These are phyloP conservation scores for Monosporascus ibericus DNA, from an alignment of 2,329 filamentous ascomycete genomes.

Conservation along the genomic window DNA sequence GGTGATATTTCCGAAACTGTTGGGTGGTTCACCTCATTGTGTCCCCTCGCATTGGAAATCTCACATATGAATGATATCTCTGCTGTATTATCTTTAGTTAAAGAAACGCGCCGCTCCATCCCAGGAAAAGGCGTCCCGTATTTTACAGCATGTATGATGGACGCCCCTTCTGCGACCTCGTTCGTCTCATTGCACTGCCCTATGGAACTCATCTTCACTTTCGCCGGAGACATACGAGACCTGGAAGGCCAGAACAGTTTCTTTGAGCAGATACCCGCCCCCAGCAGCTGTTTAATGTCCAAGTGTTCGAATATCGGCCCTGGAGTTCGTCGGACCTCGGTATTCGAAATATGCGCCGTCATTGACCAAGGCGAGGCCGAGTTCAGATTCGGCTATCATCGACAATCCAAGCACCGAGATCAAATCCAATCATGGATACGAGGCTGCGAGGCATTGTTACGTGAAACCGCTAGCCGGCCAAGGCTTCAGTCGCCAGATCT, in stretches of 20 bases:
- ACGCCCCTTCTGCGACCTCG: constrained; percentile 18
- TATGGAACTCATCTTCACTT: constrained; percentile 55
- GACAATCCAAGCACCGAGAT: constrained; percentile 33
- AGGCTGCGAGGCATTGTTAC: constrained; percentile 39
- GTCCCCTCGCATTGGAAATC: constrained; percentile 40
- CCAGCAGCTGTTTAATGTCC: constrained; percentile 32
- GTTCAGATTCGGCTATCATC: constrained; percentile 40
- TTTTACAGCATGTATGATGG: constrained; percentile 35
- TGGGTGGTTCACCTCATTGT: constrained; percentile 55
- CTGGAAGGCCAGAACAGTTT: constrained; percentile 41
- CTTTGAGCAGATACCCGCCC: constrained; percentile 39
- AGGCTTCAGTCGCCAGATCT: constrained; percentile 38
- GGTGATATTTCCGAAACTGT: constrained; percentile 51
- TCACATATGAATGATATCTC: constrained; percentile 42
- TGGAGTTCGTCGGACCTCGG: constrained; percentile 40
- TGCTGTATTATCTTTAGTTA: constrained; percentile 44
- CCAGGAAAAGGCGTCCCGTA: constrained; percentile 40
- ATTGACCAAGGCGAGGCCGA: constrained; percentile 39
- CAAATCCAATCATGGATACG: constrained; percentile 41
- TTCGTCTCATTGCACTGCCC: constrained; percentile 39
- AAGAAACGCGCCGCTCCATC: constrained; percentile 43
- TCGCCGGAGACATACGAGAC: constrained; percentile 43
- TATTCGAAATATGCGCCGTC: constrained; percentile 45
- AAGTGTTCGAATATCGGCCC: constrained; percentile 38
- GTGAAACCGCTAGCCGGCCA: constrained; percentile 37